Evolutionary conservation across 108 stramenopile genomes (phyloP), one percentile per base, ranked within the genome.

Genomic region (Cyclotella choctawhatcheeana): DNA sequence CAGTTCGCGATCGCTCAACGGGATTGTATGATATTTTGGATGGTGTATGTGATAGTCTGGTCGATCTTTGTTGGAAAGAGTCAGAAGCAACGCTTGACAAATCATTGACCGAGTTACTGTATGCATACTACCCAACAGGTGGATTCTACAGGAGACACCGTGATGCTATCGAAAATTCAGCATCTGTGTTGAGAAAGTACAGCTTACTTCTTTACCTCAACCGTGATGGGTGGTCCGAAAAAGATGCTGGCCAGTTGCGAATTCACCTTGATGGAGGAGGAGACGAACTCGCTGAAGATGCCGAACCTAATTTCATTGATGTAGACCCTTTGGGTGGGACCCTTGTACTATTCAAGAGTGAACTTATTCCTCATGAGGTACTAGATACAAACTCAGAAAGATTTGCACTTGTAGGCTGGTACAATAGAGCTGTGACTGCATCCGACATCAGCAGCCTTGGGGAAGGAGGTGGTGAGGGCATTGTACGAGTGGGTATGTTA

Each of bases 331-430:
- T 64, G 12, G 87, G 89, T 17, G 93, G 93, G 1, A 90, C 84
- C 17, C 62, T 93, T 34, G 93, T 93, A 7, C 44, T 93, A 4
- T 93, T 93, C 59, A 68, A 87, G 43, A 81, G 78, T 33, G 83
- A 89, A 40, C 25, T 45, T 22, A 74, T 93, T 22, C 90, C 93
- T 6, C 93, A 93, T 69, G 89, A 93, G 67, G 93, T 93, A 0
- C 48, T 93, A 20, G 64, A 91, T 62, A 93, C 89, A 13, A 74
- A 76, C n/a, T 50, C 74, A 29, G 85, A 88, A 51, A 68, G 93
- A 22, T 67, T 88, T 50, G 93, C 88, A 10, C 52, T 93, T 13
- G 88, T 93, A 6, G 93, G 93, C 6, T 93, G 93, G 93, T 93
- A 67, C 53, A 86, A 85, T 58, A 45, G 86, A 12, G 77, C 67